Conservation (phyloP, 2,329 filamentous ascomycete species). For the Ophiocordyceps robertsii region DNA sequence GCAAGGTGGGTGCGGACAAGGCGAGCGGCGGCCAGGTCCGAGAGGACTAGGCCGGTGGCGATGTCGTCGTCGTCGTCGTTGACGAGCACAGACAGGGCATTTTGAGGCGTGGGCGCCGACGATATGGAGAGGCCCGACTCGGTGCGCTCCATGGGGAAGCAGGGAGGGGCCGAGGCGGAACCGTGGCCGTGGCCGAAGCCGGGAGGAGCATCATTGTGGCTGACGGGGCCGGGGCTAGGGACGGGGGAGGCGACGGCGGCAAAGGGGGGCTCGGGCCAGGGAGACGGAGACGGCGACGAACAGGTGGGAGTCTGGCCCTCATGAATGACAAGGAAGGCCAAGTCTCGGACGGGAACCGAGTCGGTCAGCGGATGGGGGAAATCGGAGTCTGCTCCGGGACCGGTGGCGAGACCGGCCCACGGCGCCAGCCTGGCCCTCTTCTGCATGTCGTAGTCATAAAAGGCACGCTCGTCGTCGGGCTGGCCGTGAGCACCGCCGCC, state of each 20-base stretch:
- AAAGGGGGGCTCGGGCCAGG: slow-evolving; percentile 4
- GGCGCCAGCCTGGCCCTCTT: not conserved
- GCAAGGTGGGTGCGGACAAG: slow-evolving; percentile 35
- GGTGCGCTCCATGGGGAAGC: slow-evolving; percentile 29
- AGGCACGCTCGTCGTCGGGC: not conserved
- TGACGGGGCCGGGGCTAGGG: not conserved
- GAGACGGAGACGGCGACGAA: not conserved
- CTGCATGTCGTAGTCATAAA: not conserved
- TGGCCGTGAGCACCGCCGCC: not conserved
- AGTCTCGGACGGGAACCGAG: slow-evolving; percentile 17
- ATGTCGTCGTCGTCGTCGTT: slow-evolving; percentile 16
- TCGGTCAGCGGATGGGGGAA: not conserved
- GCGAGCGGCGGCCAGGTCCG: slow-evolving; percentile 33
- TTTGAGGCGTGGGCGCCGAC: slow-evolving; percentile 19
- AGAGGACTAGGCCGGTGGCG: slow-evolving; percentile 13
- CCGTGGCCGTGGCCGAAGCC: not conserved
- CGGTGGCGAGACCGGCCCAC: not conserved
- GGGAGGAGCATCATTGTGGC: not conserved
- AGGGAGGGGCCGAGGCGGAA: not conserved
- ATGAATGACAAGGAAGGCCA: slow-evolving; percentile 24
- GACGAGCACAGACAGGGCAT: slow-evolving; percentile 12
- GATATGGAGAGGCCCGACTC: slow-evolving; percentile 35
- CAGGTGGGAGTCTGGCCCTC: slow-evolving; percentile 12
- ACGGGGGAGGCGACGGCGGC: slow-evolving; percentile 6
- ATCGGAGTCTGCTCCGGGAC: not conserved